Evolutionary conservation across 2,329 filamentous ascomycete genomes (phyloP).

Genomic region (Apiospora rasikravindrae): DNA sequence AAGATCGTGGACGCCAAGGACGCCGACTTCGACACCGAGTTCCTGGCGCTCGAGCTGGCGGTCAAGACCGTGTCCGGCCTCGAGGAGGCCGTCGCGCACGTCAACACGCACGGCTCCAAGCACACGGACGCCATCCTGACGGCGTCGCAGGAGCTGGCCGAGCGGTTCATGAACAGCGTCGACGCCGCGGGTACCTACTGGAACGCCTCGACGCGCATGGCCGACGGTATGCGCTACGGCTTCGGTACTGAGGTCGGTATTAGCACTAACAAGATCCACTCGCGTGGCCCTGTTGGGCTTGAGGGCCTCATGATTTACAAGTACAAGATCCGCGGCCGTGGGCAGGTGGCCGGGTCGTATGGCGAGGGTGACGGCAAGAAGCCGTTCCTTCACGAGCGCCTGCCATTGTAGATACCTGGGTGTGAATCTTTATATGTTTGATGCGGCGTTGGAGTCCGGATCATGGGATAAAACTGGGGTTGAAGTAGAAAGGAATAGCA

Average conservation of each 20-base stretch:
- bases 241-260: slow-evolving; percentile 99
- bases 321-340: slow-evolving; percentile 84
- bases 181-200: slow-evolving; percentile 95
- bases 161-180: slow-evolving; percentile 82
- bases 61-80: slow-evolving; percentile 77
- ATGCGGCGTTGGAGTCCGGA: slow-evolving; percentile 4
- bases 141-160: slow-evolving; percentile 67
- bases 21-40: slow-evolving; percentile 85
- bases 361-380: slow-evolving; percentile 66
- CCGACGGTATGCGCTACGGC: slow-evolving; percentile 95
- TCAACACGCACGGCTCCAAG: slow-evolving; percentile 90
- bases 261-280: slow-evolving; percentile 98
- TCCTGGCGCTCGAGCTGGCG: slow-evolving; percentile 82
- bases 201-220: slow-evolving; percentile 94
- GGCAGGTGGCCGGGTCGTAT: slow-evolving; percentile 82
- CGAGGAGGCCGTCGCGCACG: slow-evolving; percentile 79
- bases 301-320: slow-evolving; percentile 98
- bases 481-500: not conserved
- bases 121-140: slow-evolving; percentile 95
- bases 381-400: slow-evolving; percentile 62
- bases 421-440: not conserved
- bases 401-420: slow-evolving; percentile 44
- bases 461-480: not conserved
- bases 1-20: slow-evolving; percentile 67
- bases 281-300: slow-evolving; percentile 87